Evolutionary conservation across 495 filamentous ascomycete genomes (phyloP).

Genomic region (Xylaria scruposa): DNA sequence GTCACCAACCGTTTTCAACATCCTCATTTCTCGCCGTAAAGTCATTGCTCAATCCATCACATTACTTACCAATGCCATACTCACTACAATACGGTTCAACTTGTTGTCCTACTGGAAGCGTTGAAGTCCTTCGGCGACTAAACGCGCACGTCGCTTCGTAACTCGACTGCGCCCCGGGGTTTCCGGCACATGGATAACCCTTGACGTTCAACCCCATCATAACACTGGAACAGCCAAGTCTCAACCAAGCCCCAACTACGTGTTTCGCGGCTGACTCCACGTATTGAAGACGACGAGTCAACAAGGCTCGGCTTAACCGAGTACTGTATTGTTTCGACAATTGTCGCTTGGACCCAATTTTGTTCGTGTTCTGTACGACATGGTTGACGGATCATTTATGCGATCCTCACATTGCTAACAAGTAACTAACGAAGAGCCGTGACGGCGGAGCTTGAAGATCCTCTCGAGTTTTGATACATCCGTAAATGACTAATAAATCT

Average conservation of each 20-base stretch:
- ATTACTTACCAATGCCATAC: not conserved
- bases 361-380: not conserved
- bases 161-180: not conserved
- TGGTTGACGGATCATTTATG: not conserved
- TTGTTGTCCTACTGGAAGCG: not conserved
- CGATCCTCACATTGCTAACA: not conserved
- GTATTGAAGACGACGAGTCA: not conserved
- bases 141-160: not conserved
- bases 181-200: not conserved
- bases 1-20: not conserved
- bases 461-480: not conserved
- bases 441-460: not conserved
- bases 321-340: constrained; percentile 2
- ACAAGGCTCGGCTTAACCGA: not conserved
- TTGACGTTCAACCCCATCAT: not conserved
- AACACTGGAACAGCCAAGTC: constrained; percentile 7
- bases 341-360: not conserved
- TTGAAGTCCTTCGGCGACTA: not conserved
- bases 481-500: constrained; percentile 8
- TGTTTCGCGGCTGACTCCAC: not conserved
- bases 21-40: not conserved
- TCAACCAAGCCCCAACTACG: not conserved
- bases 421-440: constrained; percentile 4
- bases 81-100: not conserved
- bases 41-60: not conserved